Evolutionary conservation across 352 stramenopile genomes (phyloP), one percentile per base, ranked within the genome.

Genomic region (Pythium scleroteichum): DNA sequence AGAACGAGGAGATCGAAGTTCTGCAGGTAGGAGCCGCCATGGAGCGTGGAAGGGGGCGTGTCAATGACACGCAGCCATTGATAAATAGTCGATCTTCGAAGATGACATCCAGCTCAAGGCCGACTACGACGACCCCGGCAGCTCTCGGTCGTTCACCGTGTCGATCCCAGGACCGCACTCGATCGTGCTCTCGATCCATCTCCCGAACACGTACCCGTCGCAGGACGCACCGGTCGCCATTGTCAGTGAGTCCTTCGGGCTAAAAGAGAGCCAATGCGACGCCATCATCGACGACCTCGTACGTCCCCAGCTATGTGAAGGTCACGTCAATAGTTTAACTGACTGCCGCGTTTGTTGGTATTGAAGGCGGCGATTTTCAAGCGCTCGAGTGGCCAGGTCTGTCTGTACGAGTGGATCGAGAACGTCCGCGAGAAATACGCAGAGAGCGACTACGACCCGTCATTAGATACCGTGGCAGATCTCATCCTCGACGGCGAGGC

Each of bases 351-450:
- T 9, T 40, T 26, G 2, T 38, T 50, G 10, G 17, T 27, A 13
- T 0, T 59, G 24, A 49, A 69, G 85, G 40, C 72, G n/a, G 56
- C 59, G 26, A 88, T 92, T 23, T 92, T 87, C 53, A 64, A 88
- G 52, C 78, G 82, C 16, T 87, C 82, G 20, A 82, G 67, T n/a
- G 80, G 82, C 10, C 83, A 93, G 62, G 83, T 90, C 38, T 95
- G 86, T 69, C 72, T 95, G 0, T 95, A 95, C 58, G 83, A 95
- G 63, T 95, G 86, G 86, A 87, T 93, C 39, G 86, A 92, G 64
- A 76, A 80, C 63, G 82, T 92, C 22, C 82, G 83, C 14, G 86
- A 95, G 45, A 81, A 75, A 45, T 92, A 88, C 52, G 69, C 64
- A 9, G 78, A 75, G 49, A 76, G 63, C 52, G 75, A 84, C 45